Evolutionary conservation across 2,329 filamentous ascomycete genomes (phyloP).

Genomic region (Botrytis paeoniae): DNA sequence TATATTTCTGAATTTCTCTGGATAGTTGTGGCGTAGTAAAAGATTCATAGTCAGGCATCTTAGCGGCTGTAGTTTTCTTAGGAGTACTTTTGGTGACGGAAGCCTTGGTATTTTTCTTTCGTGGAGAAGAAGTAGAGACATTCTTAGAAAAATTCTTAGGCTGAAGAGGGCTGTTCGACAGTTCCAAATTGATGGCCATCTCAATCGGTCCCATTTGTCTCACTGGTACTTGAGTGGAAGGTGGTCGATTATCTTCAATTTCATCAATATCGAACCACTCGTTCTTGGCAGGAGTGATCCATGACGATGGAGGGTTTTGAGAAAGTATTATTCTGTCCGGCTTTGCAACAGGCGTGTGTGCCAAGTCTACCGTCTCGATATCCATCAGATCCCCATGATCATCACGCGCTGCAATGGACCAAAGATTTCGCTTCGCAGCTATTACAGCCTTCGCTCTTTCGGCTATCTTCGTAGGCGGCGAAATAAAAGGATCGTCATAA

Average conservation of each 20-base stretch:
- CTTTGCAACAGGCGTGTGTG: slow-evolving; percentile 37
- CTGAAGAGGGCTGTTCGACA: slow-evolving; percentile 24
- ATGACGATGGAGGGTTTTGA: background rate
- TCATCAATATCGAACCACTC: slow-evolving; percentile 35
- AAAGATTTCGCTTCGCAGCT: slow-evolving; percentile 49
- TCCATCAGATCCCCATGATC: slow-evolving; percentile 61
- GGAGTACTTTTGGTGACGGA: slow-evolving; percentile 19
- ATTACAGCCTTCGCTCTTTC: slow-evolving; percentile 15
- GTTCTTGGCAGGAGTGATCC: slow-evolving; percentile 9
- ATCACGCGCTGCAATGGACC: slow-evolving; percentile 69
- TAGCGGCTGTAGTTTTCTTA: background rate
- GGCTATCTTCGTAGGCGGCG: slow-evolving; percentile 22
- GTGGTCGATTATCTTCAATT: slow-evolving; percentile 1
- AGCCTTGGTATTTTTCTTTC: slow-evolving; percentile 9
- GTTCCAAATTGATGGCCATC: slow-evolving; percentile 22
- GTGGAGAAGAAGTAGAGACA: background rate
- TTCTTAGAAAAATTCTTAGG: background rate
- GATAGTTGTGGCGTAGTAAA: slow-evolving; percentile 62
- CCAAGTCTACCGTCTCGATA: slow-evolving; percentile 53
- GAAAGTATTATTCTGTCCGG: slow-evolving; percentile 13
- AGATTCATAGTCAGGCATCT: slow-evolving; percentile 54
- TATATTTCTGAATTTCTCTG: slow-evolving; percentile 60
- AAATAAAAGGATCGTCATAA: slow-evolving; percentile 39
- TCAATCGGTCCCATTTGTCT: slow-evolving; percentile 22
- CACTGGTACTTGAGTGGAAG: slow-evolving; percentile 16